Evolutionary conservation across 495 filamentous ascomycete genomes (phyloP), one percentile per base, ranked within the genome.

Genomic region (Viridothelium virens): DNA sequence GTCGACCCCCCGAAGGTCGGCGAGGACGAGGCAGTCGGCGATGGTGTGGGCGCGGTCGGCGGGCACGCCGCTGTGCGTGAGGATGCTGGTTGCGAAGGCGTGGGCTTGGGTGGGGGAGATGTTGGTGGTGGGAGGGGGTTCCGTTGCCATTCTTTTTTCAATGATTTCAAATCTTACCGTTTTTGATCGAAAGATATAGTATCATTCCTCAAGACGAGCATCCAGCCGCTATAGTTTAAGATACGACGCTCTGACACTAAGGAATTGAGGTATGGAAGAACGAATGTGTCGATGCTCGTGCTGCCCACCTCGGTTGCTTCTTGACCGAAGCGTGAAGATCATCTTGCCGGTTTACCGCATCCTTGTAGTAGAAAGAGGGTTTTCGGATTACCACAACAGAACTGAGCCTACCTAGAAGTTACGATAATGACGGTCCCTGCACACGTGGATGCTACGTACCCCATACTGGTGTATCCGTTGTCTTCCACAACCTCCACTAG

Each of bases 11-110:
- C 64, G 64, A 16, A 68, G 67, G 33, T 66, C 67, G 9, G 74
- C 74, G 7, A 68, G 61, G 11, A 73, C 66, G 3, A 76, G 68
- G 38, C 63, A 70, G 37, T 71, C 62, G 1, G 74, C 67, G 33
- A 75, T 71, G 16, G 48, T 44, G 11, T 31, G 16, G 3, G 65
- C 65, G 11, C 44, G 61, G 33, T 63, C 56, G 3, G 1, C 39
- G 11, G 65, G 48, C 0, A 61, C 37, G 16, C 53, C 64, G 37
- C 41, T 61, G n/a, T 16, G 34, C 3, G 25, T 56, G 4, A 66
- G 64, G 25, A 66, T n/a, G 37, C 38, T 38, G 1, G 14, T 36
- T 10, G 50, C 53, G 33, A 66, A 61, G 9, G 47, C 47, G 36
- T 41, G 48, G 3, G 64, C 64, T 65, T 72, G 61, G 0, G 56